Base-by-base conservation (phyloP, 768 basidiomycete genomes). In the Rhizopogon roseolus region DNA sequence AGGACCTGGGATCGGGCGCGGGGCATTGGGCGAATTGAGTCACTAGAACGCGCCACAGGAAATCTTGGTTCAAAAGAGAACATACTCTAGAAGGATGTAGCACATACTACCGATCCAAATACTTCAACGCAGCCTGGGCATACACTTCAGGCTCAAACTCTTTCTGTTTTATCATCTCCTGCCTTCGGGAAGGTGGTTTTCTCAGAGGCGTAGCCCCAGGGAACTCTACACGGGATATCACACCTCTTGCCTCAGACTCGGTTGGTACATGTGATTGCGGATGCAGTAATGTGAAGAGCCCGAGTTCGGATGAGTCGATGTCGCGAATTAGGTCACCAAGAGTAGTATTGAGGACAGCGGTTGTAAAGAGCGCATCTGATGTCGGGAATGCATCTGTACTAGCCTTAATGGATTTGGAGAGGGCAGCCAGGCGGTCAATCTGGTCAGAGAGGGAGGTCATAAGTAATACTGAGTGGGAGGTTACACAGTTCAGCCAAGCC, bases 291-390 rank as follows among this genome's bases (percentile, higher is more conserved):
- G 77, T 82, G 70, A 91, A 90, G 25, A 92, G 81, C 37, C 89
- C 89, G 27, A 90, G 77, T 63, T 92, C 90, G 5, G 88, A 82
- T 8, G 84, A 74, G 58, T 91, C 88, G 56, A 85, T 75, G 61
- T 91, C 90, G 62, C 90, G 87, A 56, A 90, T 88, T 56, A 91
- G 81, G 62, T 90, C 85, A 41, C 84, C 84, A 8, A 91, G 78
- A 49, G 78, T 69, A 0, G 82, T 76, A 17, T 76, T 59, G 25
- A 92, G 81, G 8, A 90, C 78, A 3, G 90, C 87, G 50, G 66
- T 71, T 5, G 86, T 81, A 63, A 90, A 91, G 2, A 80, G 67
- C 10, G 58, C 58, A 4, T 54, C 51, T 16, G 41, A 25, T 3
- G 62, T 55, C 5, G 46, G 28, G 4, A 22, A 36, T 27, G 58